Evolutionary conservation across 1,139 yeast genomes (phyloP).

Genomic region (Magnusiomyces fungicola): DNA sequence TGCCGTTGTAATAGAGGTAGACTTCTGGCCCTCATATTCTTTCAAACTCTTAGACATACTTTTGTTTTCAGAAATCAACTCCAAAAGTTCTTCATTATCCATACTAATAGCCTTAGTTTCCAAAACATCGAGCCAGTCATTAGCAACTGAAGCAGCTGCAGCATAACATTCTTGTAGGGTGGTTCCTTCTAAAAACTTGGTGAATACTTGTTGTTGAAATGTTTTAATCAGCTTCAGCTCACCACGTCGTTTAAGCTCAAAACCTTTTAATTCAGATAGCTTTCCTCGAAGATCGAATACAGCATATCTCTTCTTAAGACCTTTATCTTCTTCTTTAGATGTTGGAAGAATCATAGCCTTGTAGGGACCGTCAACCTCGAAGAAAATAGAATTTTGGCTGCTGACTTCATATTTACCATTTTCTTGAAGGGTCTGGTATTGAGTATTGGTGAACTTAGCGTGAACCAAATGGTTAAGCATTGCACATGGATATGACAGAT

Average conservation of each 20-base stretch:
- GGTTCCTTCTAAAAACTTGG: slow-evolving; percentile 79
- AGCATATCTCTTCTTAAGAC: slow-evolving; percentile 92
- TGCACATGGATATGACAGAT: slow-evolving; percentile 88
- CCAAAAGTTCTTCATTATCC: slow-evolving; percentile 91
- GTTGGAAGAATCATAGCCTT: slow-evolving; percentile 97
- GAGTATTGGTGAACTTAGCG: slow-evolving; percentile 84
- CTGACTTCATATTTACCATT: slow-evolving; percentile 63
- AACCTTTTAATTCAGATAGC: slow-evolving; percentile 92
- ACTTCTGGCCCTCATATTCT: slow-evolving; percentile 86
- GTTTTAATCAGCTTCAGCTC: slow-evolving; percentile 89
- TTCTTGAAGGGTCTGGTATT: slow-evolving; percentile 75
- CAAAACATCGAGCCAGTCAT: slow-evolving; percentile 90
- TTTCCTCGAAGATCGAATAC: slow-evolving; percentile 94
- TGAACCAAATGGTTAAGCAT: slow-evolving; percentile 95
- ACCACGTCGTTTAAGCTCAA: slow-evolving; percentile 94
- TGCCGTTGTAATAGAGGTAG: slow-evolving; percentile 95
- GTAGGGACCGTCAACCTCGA: slow-evolving; percentile 98
- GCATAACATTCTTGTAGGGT: slow-evolving; percentile 72
- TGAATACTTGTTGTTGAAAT: slow-evolving; percentile 91
- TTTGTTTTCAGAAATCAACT: slow-evolving; percentile 91
- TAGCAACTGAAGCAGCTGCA: slow-evolving; percentile 88
- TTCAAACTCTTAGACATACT: slow-evolving; percentile 88
- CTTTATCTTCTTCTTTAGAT: slow-evolving; percentile 95
- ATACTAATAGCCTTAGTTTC: slow-evolving; percentile 81
- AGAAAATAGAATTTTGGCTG: slow-evolving; percentile 90